Evolutionary conservation across 139 green algal species (phyloP).

Genomic region (Auxenochlorella pyrenoidosa): DNA sequence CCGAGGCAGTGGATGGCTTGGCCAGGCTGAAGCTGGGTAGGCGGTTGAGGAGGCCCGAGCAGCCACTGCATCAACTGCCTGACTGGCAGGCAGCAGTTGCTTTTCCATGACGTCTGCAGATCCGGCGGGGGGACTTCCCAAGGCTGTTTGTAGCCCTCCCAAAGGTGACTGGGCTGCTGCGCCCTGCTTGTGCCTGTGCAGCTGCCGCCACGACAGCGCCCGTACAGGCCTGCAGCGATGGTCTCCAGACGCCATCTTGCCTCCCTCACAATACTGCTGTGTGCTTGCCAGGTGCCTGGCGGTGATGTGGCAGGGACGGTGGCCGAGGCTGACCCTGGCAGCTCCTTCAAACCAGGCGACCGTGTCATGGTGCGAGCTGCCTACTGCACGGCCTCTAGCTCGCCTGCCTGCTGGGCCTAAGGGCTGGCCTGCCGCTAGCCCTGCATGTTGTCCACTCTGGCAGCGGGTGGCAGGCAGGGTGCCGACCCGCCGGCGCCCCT

Average conservation of each 20-base stretch:
- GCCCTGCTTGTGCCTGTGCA: not conserved
- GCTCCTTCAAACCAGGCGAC: slow-evolving; percentile 23
- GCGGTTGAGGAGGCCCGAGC: not conserved
- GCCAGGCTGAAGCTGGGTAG: no score
- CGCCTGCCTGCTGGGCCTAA: no score
- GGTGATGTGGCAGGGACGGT: slow-evolving; percentile 46
- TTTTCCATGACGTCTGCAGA: not conserved
- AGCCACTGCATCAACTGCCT: not conserved
- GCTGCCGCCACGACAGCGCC: no score
- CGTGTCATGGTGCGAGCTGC: not conserved
- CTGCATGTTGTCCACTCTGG: no score
- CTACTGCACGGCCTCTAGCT: no score
- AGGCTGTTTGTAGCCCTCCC: not conserved
- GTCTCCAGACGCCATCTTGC: not conserved
- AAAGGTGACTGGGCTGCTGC: not conserved
- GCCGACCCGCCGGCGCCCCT: no score
- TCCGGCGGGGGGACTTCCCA: no score
- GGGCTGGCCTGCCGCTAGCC: no score
- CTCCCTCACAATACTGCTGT: no score
- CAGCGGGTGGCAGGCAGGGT: no score
- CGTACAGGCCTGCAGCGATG: not conserved
- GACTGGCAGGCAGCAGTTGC: no score
- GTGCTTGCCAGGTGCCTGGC: slow-evolving; percentile 26
- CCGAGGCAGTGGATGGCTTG: not conserved
- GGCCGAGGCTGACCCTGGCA: slow-evolving; percentile 30